Evolutionary conservation across 2,329 filamentous ascomycete species (phyloP), one percentile per base, ranked within the genome.

Genomic region (Aspergillus pseudonomiae): DNA sequence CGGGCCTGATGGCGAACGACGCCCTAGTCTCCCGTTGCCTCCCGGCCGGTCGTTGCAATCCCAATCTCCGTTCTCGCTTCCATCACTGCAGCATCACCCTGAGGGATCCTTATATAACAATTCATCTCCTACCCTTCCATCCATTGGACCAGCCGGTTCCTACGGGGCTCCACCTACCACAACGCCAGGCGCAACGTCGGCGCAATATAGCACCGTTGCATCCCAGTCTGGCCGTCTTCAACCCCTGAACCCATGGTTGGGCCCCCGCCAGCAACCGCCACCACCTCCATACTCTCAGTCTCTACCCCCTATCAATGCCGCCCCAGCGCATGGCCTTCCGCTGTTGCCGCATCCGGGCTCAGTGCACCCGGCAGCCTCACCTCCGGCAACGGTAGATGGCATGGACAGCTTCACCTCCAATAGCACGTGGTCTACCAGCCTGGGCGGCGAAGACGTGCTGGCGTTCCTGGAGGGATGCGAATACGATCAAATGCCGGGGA

Each of bases 191-290:
- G 71, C 73, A 50, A 62, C 73, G 11, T 71, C 74, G 6, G 70
- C 73, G 1, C 72, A 73, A 41, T 74, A 74, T 54, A 63, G 71
- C 26, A 63, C 67, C 9, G 52, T 55, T 39, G 67, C 70, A 26
- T 66, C 75, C 26, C 64, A 74, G 21, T 67, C 68, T 26, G 75
- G 77, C 59, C 76, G 77, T 7, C 68, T 80, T 30, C 78, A 80
- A 53, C 77, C 78, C 4, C 70, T 80, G 62, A 79, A 78, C 58
- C 74, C 78, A 16, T 80, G 77, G 78, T 66, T 76, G 36, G 71
- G 73, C 11, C 65, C 70, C 4, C 76, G 74, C 30, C 70, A 71
- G 21, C 74, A 75, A 28, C 70, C 69, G 9, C 74, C 72, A 11
- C 74, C 71, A 5, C 67, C 73, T 5, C 71, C 77, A 30, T 79